phyloP scores from a whole-genome alignment of 2,329 filamentous ascomycete species.

The Alternaria brassicicola region DNA sequence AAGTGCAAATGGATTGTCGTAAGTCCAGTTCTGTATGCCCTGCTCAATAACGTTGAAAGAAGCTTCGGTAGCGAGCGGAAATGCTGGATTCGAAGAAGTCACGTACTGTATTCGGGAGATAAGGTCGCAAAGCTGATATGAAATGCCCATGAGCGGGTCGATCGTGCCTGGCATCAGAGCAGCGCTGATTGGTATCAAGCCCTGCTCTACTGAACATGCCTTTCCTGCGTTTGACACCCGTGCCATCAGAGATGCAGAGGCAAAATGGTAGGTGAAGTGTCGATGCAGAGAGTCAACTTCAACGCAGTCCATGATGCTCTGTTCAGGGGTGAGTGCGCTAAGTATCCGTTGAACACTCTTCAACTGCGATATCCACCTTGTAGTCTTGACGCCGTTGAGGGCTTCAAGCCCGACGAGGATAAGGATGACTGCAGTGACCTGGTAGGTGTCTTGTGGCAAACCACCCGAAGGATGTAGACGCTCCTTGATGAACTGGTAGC shows the following conservation, averaged over 20 bases:
- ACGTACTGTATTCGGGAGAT: constrained; percentile 46
- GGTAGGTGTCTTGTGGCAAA: constrained; percentile 37
- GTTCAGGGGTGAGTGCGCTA: constrained; percentile 31
- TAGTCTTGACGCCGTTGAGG: constrained; percentile 43
- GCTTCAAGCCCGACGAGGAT: constrained; percentile 45
- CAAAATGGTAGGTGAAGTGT: constrained; percentile 48
- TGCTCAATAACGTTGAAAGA: constrained; percentile 41
- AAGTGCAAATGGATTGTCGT: constrained; percentile 40
- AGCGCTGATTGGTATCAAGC: constrained; percentile 25
- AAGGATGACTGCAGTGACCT: constrained; percentile 43
- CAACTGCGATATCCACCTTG: constrained; percentile 45
- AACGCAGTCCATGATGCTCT: constrained; percentile 33
- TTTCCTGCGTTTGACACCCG: constrained; percentile 29
- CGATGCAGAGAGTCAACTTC: constrained; percentile 44
- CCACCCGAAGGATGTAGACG: constrained; percentile 36
- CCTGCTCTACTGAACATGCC: constrained; percentile 23
- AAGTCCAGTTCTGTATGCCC: constrained; percentile 43
- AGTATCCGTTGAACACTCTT: constrained; percentile 43
- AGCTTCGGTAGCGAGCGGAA: constrained; percentile 42
- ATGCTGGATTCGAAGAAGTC: constrained; percentile 39
- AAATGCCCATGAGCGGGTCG: constrained; percentile 47
- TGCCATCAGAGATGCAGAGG: constrained; percentile 45
- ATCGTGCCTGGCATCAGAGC: constrained; percentile 35
- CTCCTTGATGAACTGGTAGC: constrained; percentile 42
- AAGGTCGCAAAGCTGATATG: constrained; percentile 42